These are phyloP conservation scores for Penicillium sp. DNA, from an alignment of 2,329 filamentous ascomycete genomes.

Conservation along the genomic window DNA sequence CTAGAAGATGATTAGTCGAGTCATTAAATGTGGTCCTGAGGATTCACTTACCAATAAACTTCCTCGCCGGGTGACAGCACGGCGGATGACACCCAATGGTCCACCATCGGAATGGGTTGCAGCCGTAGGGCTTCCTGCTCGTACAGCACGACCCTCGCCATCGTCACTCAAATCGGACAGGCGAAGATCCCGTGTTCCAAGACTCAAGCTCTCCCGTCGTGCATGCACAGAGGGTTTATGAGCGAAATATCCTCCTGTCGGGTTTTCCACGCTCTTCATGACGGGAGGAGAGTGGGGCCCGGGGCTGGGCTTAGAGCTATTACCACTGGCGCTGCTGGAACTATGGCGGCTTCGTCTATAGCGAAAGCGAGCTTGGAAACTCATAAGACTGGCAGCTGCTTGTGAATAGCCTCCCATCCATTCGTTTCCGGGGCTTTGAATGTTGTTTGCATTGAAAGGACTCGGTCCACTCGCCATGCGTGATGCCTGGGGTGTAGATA, in stretches of 20 bases:
- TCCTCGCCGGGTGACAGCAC: slow-evolving; percentile 80
- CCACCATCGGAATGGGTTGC: slow-evolving; percentile 49
- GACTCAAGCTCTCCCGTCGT: slow-evolving; percentile 82
- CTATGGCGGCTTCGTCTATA: slow-evolving; percentile 64
- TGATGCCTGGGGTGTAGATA: slow-evolving; percentile 71
- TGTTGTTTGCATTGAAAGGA: slow-evolving; percentile 48
- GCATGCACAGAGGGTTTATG: slow-evolving; percentile 53
- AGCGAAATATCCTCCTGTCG: slow-evolving; percentile 56
- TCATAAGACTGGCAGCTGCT: slow-evolving; percentile 74
- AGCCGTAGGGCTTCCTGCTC: slow-evolving; percentile 38
- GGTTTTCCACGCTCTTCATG: slow-evolving; percentile 55
- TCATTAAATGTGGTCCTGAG: background rate
- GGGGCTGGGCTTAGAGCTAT: slow-evolving; percentile 67
- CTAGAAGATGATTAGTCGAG: slow-evolving; percentile 44
- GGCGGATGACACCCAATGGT: slow-evolving; percentile 74
- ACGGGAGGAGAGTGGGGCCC: slow-evolving; percentile 78
- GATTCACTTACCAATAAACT: slow-evolving; percentile 73
- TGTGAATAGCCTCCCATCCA: slow-evolving; percentile 68
- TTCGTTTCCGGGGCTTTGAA: slow-evolving; percentile 57
- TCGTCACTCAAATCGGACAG: slow-evolving; percentile 78
- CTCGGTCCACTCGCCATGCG: slow-evolving; percentile 53
- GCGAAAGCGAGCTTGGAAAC: slow-evolving; percentile 67
- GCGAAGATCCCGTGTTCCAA: slow-evolving; percentile 85
- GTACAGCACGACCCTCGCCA: slow-evolving; percentile 56
- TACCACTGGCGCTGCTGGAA: slow-evolving; percentile 68